These are phyloP conservation scores for Globisporangium mamillatum DNA, from an alignment of 352 stramenopile species.

Conservation along the genomic window DNA sequence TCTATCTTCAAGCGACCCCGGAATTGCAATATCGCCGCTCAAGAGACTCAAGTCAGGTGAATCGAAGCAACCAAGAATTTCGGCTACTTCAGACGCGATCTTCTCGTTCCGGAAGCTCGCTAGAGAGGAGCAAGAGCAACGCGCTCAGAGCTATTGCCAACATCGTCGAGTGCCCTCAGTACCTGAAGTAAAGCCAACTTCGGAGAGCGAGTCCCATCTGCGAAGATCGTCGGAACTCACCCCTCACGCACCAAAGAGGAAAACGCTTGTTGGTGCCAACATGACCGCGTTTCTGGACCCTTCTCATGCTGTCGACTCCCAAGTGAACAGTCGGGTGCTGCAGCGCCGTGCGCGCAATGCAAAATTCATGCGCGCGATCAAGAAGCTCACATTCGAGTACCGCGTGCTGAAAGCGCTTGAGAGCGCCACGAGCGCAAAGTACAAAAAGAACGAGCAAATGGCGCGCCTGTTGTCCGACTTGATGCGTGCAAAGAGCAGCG, in stretches of 20 bases:
- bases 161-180: background rate
- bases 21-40: background rate
- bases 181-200: background rate
- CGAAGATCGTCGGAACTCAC: background rate
- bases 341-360: conserved; percentile 14
- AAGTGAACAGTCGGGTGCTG: background rate
- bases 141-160: conserved; percentile 8
- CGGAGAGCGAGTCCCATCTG: background rate
- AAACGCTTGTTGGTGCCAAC: conserved; percentile 4
- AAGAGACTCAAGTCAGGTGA: conserved; percentile 3
- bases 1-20: background rate
- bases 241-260: background rate
- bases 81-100: conserved; percentile 2
- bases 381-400: conserved; percentile 44
- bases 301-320: background rate
- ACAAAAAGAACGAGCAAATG: conserved; percentile 36
- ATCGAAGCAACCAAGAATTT: conserved; percentile 1
- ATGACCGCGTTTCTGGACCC: background rate
- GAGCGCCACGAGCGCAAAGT: conserved; percentile 27
- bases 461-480: conserved; percentile 23
- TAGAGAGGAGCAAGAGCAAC: conserved; percentile 15
- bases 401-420: conserved; percentile 43
- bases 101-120: conserved; percentile 14
- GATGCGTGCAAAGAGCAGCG: conserved; percentile 17
- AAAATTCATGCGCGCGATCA: conserved; percentile 37